Percentiles rank a stretch among this genome's conserved stretches.
phyloP scores from a whole-genome alignment of 2,329 filamentous ascomycete genomes.

The Mycosphaerella sp. region DNA sequence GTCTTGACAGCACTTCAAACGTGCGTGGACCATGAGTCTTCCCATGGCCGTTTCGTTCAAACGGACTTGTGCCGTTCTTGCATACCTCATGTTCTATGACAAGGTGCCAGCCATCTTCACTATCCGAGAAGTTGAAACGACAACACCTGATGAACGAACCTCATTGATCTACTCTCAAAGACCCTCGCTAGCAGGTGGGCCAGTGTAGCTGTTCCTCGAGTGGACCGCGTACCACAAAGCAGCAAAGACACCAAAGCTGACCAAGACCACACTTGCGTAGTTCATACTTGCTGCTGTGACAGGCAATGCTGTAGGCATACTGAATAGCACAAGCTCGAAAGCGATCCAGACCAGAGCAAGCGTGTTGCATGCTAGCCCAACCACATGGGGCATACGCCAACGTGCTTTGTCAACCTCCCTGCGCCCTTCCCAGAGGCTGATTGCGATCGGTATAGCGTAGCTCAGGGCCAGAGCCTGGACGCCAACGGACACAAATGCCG shows the following conservation, averaged over 20 bases:
- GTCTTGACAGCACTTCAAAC: no score
- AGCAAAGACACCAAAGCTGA: slow-evolving; percentile 38
- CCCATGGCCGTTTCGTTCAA: no score
- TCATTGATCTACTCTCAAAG: background rate
- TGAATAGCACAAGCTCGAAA: slow-evolving; percentile 41
- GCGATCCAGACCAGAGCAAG: slow-evolving; percentile 27
- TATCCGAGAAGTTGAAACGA: background rate
- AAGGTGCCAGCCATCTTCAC: background rate
- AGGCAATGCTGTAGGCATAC: slow-evolving; percentile 48
- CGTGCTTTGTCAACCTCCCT: slow-evolving; percentile 14
- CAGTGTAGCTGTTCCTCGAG: slow-evolving; percentile 6
- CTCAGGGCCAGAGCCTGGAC: slow-evolving; percentile 52
- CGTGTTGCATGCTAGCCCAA: slow-evolving; percentile 26
- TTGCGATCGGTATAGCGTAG: slow-evolving; percentile 50
- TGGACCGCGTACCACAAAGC: slow-evolving; percentile 6
- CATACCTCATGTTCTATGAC: no score
- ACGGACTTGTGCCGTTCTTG: no score
- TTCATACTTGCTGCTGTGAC: slow-evolving; percentile 50
- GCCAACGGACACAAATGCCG: slow-evolving; percentile 48
- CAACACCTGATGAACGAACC: background rate
- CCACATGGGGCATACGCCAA: slow-evolving; percentile 29
- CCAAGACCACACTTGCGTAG: slow-evolving; percentile 52
- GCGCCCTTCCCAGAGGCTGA: slow-evolving; percentile 35
- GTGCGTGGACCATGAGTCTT: no score
- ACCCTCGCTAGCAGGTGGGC: slow-evolving; percentile 3